A percentile compares a stretch with the other conserved stretches of the same genome.
Conservation (phyloP, 2,329 filamentous ascomycete genomes). For the Aspergillus brunneoviolaceus region DNA sequence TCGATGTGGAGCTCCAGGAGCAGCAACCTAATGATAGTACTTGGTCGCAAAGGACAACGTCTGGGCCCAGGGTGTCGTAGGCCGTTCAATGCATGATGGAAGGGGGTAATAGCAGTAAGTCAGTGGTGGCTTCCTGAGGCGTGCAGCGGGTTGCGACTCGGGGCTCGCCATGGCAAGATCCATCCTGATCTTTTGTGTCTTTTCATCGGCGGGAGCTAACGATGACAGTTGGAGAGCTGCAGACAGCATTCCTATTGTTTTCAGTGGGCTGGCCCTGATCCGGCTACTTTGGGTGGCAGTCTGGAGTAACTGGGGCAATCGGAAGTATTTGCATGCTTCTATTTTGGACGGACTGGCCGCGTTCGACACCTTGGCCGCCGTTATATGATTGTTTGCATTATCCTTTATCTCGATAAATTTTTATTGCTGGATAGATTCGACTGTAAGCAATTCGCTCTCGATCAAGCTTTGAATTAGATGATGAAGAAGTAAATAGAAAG, state of each 20-base stretch:
- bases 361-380: neutral
- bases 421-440: too few species aligned
- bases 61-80: neutral
- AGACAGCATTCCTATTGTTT: neutral
- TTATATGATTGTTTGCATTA: neutral
- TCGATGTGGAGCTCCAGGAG: neutral
- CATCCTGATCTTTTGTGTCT: neutral
- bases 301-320: neutral
- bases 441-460: too few species aligned
- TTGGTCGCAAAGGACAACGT: neutral
- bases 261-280: neutral
- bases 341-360: neutral
- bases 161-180: neutral
- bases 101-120: neutral
- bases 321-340: neutral
- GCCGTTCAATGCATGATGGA: neutral
- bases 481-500: too few species aligned
- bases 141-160: neutral
- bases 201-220: neutral
- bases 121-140: neutral
- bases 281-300: neutral
- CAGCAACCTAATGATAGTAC: neutral
- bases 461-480: too few species aligned
- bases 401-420: too few species aligned
- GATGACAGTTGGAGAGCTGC: neutral